Conservation (phyloP, 257 asterid species). For the Solanum stenotomum region DNA sequence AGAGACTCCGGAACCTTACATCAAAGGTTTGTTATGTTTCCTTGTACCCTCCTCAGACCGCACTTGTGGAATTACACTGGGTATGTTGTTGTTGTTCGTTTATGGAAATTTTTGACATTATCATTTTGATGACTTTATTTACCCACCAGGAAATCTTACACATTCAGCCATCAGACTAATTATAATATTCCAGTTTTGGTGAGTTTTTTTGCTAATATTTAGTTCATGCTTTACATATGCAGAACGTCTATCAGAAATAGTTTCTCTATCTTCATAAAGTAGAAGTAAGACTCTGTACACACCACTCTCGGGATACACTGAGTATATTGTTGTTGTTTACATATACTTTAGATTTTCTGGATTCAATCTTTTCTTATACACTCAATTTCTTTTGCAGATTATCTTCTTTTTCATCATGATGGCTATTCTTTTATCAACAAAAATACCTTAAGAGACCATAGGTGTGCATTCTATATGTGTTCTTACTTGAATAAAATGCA, state of each 20-base stretch:
- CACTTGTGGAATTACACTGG: background rate
- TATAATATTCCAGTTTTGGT: slow-evolving; percentile 39
- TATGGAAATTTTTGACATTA: background rate
- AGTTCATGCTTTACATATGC: background rate
- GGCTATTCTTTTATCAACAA: slow-evolving; percentile 18
- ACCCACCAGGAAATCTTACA: slow-evolving; percentile 45
- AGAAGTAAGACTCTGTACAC: background rate
- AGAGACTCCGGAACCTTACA: slow-evolving; percentile 66
- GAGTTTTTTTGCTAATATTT: slow-evolving; percentile 8
- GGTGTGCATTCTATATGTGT: background rate
- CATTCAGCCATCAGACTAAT: slow-evolving; percentile 34
- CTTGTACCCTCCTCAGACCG: background rate
- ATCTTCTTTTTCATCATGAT: slow-evolving; percentile 39
- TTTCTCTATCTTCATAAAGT: background rate
- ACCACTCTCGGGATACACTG: accelerated
- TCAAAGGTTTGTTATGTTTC: slow-evolving; percentile 17
- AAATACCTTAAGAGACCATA: background rate
- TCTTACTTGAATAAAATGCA: background rate
- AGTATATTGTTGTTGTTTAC: background rate
- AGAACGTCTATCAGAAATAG: background rate
- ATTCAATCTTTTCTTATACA: background rate
- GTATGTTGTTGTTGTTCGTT: background rate
- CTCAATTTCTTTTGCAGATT: slow-evolving; percentile 39
- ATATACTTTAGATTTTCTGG: background rate
- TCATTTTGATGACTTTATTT: background rate